Base-by-base conservation (phyloP, 768 basidiomycete species). In the Cubamyces sp. region DNA sequence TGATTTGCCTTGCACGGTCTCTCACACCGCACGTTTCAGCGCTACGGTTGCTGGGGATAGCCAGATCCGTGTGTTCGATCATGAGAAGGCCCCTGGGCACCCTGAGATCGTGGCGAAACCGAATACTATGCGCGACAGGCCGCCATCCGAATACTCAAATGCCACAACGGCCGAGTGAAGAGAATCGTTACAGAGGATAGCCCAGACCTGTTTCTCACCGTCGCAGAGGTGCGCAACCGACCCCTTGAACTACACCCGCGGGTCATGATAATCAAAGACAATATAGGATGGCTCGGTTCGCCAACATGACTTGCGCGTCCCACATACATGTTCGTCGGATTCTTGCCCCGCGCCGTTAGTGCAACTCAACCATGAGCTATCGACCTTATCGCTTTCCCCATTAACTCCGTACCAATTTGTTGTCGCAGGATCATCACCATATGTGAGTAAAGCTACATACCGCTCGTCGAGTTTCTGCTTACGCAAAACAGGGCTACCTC, bases 331-430 rank as follows among this genome's bases (percentile, higher is more conserved):
- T 74, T 65, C 74, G 28, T 66, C 70, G 16, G 76, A 73, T 12
- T 70, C 77, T 11, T 96, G 94, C 71, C 87, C 92, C 23, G 76
- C 86, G 18, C 88, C 92, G 1, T 77, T 96, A 16, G 81, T 92
- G 19, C 81, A 82, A 64, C 74, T 91, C 41, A 79, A 82, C 53
- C 79, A 87, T 72, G 80, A 87, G 54, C 79, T 95, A 48, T 92
- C 87, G 8, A 85, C 91, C 19, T 74, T 95, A 46, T 82, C 91
- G 3, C 76, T 91, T 23, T 94, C 94, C 18, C 84, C 89, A 3
- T 77, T 94, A 15, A 87, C 90, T 0, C 92, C 93, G 0, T 89
- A 91, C 68, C 88, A 92, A 59, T 87, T 95, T 64, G 87, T 94
- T 19, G 92, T 94, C 37, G 92, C 90, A 3, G 94, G 94, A 37